Evolutionary conservation across 2,329 filamentous ascomycete genomes (phyloP), one percentile per base, ranked within the genome.

Genomic region (Aotearoamyces nothofagi): DNA sequence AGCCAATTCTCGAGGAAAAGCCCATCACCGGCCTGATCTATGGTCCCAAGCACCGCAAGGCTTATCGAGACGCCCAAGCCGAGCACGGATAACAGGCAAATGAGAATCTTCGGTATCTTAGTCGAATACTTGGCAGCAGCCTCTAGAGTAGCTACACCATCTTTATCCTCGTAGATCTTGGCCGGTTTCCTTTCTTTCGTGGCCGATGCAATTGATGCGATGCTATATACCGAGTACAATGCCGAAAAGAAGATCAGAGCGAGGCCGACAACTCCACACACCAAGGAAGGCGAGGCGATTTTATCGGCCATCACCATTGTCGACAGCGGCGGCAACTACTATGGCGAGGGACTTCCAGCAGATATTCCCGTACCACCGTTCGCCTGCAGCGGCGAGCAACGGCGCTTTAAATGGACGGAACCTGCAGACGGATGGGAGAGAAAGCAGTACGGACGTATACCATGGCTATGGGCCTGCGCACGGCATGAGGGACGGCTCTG

Each of bases 131-230:
- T 60, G 13, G 61, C 60, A 29, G 71, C 47, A 2, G 72, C 70
- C 44, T 77, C 70, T 22, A 67, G 60, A 0, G 71, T 77, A 17
- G 74, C 76, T 37, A 64, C 60, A 27, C 79, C 79, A 51, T 86
- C 79, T 36, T 62, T 54, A 44, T 86, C 79, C 40, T 72, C 57
- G 43, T 84, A 84, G 9, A 61, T 55, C 8, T 61, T 53, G 22
- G 44, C 33, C 49, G 42, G 24, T 42, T 39, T 26, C 32, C 45
- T 35, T 27, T 39, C 22, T 49, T 40, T 41, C 35, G 46, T 26
- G 24, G 26, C 22, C 44, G 40, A 33, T 49, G 39, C 38, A 39
- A 60, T 57, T 17, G 39, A 39, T 25, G 50, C 19, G 19, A 55
- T 39, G 24, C 50, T 47, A 20, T 46, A 33, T 13, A 56, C 17